Evolutionary conservation across 163 green algal species (phyloP), one percentile per base, ranked within the genome.

Genomic region (Botryococcus braunii): DNA sequence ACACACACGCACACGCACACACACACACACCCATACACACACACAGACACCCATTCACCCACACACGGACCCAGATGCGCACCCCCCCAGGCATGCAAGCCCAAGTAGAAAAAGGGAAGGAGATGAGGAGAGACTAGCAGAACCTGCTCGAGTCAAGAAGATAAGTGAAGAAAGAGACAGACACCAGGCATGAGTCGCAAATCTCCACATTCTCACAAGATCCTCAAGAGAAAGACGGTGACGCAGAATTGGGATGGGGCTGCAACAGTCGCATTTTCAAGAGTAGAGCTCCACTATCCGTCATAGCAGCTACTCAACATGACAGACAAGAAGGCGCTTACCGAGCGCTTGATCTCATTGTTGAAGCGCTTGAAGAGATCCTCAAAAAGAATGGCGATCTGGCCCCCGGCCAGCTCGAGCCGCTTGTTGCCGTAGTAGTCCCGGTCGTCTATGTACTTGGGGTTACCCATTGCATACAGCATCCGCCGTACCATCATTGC

Each of bases 341-440:
- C 66, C 50, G 36, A 35, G 41, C 83, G 79, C 75, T 91, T 92
- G 4, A 99, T 74, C 62, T 99, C 94, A 7, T 69, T 74, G 80
- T 95, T 97, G 41, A 98, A 77, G 49, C 74, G 82, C 82, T 99
- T 99, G 83, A 99, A 98, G 64, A 99, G 80, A 77, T 99, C 94
- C 86, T 99, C 94, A 79, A 99, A 99, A 65, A 99, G 84, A 74
- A 99, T 82, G 7, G 90, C 89, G 57, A 99, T 78, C 73, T 97
- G 86, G 35, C 92, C 89, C 23, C 94, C 93, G 35, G 94, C 90
- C 66, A 99, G 86, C 83, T 99, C 95, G 70, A 99, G 73, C 8
- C 82, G 75, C 80, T 99, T 99, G 87, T 99, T 99, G 72, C 94
- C 95, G 69, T 98, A 98, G 84, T 99, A 99, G 80, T 99, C 95